phyloP scores from a whole-genome alignment of 345 rosid genomes.

The Melaleuca quinquenervia region DNA sequence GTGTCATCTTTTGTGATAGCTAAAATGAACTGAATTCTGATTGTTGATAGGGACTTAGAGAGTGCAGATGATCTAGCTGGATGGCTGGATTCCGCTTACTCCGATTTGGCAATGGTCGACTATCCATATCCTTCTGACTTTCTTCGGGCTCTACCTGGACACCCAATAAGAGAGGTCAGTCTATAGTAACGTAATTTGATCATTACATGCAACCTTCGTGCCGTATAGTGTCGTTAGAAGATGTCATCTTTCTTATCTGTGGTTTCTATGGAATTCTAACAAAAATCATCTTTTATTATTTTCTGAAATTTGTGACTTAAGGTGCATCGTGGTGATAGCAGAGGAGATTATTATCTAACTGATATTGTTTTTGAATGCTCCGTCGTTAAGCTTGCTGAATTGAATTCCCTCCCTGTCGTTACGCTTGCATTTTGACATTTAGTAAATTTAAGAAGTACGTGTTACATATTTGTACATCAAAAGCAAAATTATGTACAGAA shows the following conservation, averaged over 20 bases:
- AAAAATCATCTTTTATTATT: not conserved
- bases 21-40: not conserved
- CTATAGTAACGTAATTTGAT: not conserved
- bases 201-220: not conserved
- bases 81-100: conserved; percentile 86
- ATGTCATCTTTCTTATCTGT: not conserved
- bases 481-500: not conserved
- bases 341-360: not conserved
- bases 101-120: conserved; percentile 86
- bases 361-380: not conserved
- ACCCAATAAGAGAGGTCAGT: conserved; percentile 81
- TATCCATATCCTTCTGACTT: conserved; percentile 77
- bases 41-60: conserved; percentile 46
- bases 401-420: not conserved
- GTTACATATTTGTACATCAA: not conserved
- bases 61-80: conserved; percentile 45
- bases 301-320: not conserved
- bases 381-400: not conserved
- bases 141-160: conserved; percentile 90
- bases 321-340: not conserved
- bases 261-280: not conserved
- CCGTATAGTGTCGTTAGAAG: not conserved
- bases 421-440: not conserved
- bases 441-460: not conserved
- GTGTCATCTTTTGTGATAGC: not conserved